Conservation (phyloP, 352 stramenopile genomes). For the Stephanocyclus meneghinianus region DNA sequence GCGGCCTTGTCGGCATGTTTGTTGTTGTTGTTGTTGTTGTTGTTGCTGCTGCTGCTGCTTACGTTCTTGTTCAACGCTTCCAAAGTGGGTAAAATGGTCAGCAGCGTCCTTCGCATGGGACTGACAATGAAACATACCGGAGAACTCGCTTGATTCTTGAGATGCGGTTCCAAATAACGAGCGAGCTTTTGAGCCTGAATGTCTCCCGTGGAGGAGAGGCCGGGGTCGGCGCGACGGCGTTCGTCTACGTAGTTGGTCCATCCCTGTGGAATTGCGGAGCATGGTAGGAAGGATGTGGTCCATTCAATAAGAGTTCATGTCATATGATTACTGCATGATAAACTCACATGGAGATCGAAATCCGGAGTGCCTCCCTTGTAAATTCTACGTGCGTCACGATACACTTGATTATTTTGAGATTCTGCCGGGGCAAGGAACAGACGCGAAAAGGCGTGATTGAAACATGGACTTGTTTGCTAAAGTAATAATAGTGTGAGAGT, state of each 20-base stretch:
- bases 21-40: background rate
- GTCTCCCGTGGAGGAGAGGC: slow-evolving; percentile 50
- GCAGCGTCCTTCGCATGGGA: slow-evolving; percentile 68
- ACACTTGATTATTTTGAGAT: slow-evolving; percentile 75
- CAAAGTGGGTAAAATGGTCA: slow-evolving; percentile 66
- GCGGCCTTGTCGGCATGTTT: background rate
- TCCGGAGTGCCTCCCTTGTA: slow-evolving; percentile 61
- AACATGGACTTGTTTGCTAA: background rate
- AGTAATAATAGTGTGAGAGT: background rate
- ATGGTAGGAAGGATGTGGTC: background rate
- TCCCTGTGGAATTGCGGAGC: slow-evolving; percentile 9
- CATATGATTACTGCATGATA: background rate
- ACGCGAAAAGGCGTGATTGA: background rate
- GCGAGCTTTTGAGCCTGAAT: slow-evolving; percentile 57
- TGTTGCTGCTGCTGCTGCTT: background rate
- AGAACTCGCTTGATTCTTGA: slow-evolving; percentile 57
- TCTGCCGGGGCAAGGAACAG: slow-evolving; percentile 17
- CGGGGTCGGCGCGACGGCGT: slow-evolving; percentile 57
- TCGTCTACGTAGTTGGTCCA: slow-evolving; percentile 66
- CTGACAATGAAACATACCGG: slow-evolving; percentile 63
- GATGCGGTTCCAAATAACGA: slow-evolving; percentile 55
- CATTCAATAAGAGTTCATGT: background rate
- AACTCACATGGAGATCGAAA: slow-evolving; percentile 53
- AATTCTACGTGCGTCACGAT: slow-evolving; percentile 59
- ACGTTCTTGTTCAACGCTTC: slow-evolving; percentile 34